These are phyloP conservation scores for Coemansia sp. DNA, from an alignment of 192 early-diverging fungal genomes.

Conservation along the genomic window DNA sequence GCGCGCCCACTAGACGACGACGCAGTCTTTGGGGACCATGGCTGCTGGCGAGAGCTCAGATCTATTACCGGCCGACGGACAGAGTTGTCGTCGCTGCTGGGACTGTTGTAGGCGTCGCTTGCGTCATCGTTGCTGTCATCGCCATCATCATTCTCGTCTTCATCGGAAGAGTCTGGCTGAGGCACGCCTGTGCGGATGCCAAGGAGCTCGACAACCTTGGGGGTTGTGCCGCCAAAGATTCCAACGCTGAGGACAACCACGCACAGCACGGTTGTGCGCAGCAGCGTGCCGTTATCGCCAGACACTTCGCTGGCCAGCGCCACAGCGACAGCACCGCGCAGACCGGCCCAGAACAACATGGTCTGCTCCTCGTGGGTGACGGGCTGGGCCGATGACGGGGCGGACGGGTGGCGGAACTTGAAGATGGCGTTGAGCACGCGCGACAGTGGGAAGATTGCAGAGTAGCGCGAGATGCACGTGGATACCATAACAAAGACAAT, in stretches of 20 bases:
- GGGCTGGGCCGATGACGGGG: conserved; percentile 54
- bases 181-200: conserved; percentile 74
- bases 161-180: conserved; percentile 52
- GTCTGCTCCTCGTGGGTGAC: conserved; percentile 65
- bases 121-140: conserved; percentile 2
- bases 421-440: conserved; percentile 76
- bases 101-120: conserved; percentile 2
- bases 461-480: conserved; percentile 85
- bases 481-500: conserved; percentile 75
- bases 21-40: conserved; percentile 10
- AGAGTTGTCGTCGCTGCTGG: conserved; percentile 1
- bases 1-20: not conserved
- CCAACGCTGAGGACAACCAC: conserved; percentile 91
- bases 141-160: conserved; percentile 50
- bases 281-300: conserved; percentile 64
- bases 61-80: conserved; percentile 22
- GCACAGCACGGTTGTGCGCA: conserved; percentile 87
- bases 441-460: conserved; percentile 82
- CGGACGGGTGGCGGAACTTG: conserved; percentile 54
- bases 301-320: conserved; percentile 84
- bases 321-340: conserved; percentile 96
- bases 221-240: conserved; percentile 90
- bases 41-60: conserved; percentile 10
- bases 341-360: conserved; percentile 95
- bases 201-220: conserved; percentile 72